These are phyloP conservation scores for Saccharomycopsis selenospora DNA, from an alignment of 805 yeast genomes.

Conservation along the genomic window DNA sequence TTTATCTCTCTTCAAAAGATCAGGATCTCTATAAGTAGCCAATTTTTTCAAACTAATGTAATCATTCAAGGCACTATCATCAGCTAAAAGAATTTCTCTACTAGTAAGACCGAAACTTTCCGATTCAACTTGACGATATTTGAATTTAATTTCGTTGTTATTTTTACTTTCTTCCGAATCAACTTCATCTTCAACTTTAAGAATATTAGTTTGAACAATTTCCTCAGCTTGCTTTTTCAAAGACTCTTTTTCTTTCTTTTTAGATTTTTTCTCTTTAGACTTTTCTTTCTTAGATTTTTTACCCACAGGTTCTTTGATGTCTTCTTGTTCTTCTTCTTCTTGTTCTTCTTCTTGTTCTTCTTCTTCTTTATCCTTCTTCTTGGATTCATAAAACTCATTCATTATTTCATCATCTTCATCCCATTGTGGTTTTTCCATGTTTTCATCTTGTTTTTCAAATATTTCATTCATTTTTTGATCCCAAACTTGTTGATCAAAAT, in stretches of 20 bases:
- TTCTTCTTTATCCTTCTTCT: slow-evolving; percentile 30
- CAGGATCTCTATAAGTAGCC: slow-evolving; percentile 84
- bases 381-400: slow-evolving; percentile 31
- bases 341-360: slow-evolving; percentile 35
- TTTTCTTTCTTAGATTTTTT: slow-evolving; percentile 48
- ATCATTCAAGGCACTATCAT: slow-evolving; percentile 76
- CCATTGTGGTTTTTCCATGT: slow-evolving; percentile 57
- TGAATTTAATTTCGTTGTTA: slow-evolving; percentile 50
- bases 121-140: slow-evolving; percentile 91
- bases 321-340: slow-evolving; percentile 25
- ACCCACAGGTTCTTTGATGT: slow-evolving; percentile 25
- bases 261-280: slow-evolving; percentile 46
- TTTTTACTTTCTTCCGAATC: slow-evolving; percentile 37
- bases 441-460: slow-evolving; percentile 77
- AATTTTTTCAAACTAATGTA: slow-evolving; percentile 85
- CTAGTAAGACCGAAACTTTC: slow-evolving; percentile 82
- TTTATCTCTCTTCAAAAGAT: slow-evolving; percentile 65
- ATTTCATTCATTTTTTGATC: slow-evolving; percentile 77
- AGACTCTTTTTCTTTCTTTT: slow-evolving; percentile 55
- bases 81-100: slow-evolving; percentile 84
- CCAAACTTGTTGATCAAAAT: slow-evolving; percentile 89
- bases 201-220: slow-evolving; percentile 67
- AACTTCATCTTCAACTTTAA: slow-evolving; percentile 52
- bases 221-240: slow-evolving; percentile 64
- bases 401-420: slow-evolving; percentile 50